A percentile compares a stretch with the other conserved stretches of the same genome.
Conservation (phyloP, 805 yeast species). For the Lipomyces lipofer region DNA sequence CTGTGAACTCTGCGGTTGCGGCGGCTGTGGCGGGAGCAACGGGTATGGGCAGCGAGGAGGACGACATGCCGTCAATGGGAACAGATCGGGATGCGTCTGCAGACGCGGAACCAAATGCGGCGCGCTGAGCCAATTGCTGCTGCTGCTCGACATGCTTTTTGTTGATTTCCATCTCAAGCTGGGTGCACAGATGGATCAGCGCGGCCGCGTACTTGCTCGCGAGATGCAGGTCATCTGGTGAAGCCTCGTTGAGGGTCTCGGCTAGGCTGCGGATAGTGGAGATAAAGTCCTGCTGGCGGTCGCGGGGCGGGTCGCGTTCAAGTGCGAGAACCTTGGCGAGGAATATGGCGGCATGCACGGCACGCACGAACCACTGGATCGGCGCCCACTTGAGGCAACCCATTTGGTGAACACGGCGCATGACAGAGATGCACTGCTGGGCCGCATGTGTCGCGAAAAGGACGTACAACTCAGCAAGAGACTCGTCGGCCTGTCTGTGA, state of each 20-base stretch:
- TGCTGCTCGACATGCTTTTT: constrained; percentile 4
- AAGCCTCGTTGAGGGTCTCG: constrained; percentile 69
- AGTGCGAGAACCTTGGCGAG: constrained; percentile 72
- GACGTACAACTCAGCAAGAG: constrained; percentile 73
- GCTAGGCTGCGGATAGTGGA: constrained; percentile 71
- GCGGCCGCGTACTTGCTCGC: constrained; percentile 44
- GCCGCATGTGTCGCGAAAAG: constrained; percentile 84
- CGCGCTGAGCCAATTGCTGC: constrained; percentile 2
- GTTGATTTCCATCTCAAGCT: constrained; percentile 19
- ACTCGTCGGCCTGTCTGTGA: constrained; percentile 40
- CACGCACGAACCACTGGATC: constrained; percentile 85
- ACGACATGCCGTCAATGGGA: not conserved
- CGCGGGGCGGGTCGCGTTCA: constrained; percentile 31
- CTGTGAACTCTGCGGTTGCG: too few relatives aligned
- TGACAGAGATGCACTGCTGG: constrained; percentile 69
- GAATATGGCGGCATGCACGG: constrained; percentile 86
- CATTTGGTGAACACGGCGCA: constrained; percentile 63
- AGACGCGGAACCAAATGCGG: not conserved
- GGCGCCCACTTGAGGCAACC: constrained; percentile 76
- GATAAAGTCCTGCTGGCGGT: constrained; percentile 55
- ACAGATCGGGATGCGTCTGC: not conserved
- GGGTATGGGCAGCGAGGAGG: not conserved
- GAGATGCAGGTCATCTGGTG: constrained; percentile 86
- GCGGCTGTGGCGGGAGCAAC: not conserved
- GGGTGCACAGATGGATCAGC: constrained; percentile 17